Evolutionary conservation across 2,329 filamentous ascomycete genomes (phyloP), one percentile per base, ranked within the genome.

Genomic region (Fusarium devonianum): DNA sequence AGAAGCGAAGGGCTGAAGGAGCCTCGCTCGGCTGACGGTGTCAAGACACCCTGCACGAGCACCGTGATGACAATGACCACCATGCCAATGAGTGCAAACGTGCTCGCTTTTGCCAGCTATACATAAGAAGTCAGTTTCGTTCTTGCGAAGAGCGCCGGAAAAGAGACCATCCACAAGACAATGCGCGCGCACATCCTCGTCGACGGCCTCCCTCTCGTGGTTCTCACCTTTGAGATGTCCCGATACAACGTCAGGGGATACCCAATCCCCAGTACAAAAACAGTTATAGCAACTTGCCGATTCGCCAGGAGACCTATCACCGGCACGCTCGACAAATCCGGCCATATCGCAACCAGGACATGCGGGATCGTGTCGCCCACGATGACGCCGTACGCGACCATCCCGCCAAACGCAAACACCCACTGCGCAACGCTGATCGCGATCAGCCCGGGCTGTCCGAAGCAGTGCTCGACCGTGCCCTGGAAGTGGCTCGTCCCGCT

Each of bases 361-460:
- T 92, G 90, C 4, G 94, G 94, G 67, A 99, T 97, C 1, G 90
- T 92, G 71, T 99, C 94, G 51, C 94, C 94, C 8, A 99, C 89
- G 66, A 99, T 97, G 66, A 99, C 92, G 60, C 92, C 94, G 72
- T 97, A 99, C 11, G 94, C 94, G 46, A 99, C 85, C 94, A 99
- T 99, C 58, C 94, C 94, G 47, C 94, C 94, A 77, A 97, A 99
- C 3, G 94, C 94, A 79, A 99, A 99, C 19, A 91, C 88, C 93
- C 93, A 99, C 76, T 99, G 94, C 38, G 94, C 94, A 54, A 97
- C 60, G 53, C 77, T 81, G 61, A 99, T 97, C 50, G 94, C 93
- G 59, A 99, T 84, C 46, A 99, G 79, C 0, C 94, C 94, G 13
- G 87, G 81, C 65, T 85, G 87, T 5, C 94, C 94, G 74, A 96